Conservation (phyloP, 1,284 basidiomycete genomes). For the Cutaneotrichosporon cutaneum region DNA sequence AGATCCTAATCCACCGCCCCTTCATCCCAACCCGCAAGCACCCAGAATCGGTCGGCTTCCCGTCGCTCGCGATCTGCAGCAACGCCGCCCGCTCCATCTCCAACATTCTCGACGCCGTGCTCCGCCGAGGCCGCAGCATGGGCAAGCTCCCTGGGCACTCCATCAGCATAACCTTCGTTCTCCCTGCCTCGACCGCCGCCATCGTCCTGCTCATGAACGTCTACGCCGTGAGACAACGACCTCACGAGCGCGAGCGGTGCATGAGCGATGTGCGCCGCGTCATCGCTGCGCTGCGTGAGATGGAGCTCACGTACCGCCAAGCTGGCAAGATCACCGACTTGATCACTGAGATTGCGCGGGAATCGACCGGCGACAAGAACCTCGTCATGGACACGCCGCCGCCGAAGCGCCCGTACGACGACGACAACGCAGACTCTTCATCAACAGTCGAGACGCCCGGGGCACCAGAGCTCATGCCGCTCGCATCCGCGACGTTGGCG, state of each 20-base stretch:
- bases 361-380: constrained; percentile 20
- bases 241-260: constrained; percentile 62
- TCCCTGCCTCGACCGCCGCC: constrained; percentile 62
- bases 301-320: constrained; percentile 58
- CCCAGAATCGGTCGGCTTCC: constrained; percentile 50
- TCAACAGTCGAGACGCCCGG: constrained; percentile 13
- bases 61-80: constrained; percentile 77
- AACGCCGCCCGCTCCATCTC: constrained; percentile 77
- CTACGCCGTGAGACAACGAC: constrained; percentile 66
- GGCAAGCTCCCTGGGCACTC: constrained; percentile 54
- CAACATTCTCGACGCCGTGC: constrained; percentile 62
- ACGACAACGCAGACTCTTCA: not conserved
- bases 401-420: constrained; percentile 20
- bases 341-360: constrained; percentile 31
- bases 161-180: constrained; percentile 38
- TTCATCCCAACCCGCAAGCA: constrained; percentile 64
- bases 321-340: constrained; percentile 49
- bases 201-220: constrained; percentile 70
- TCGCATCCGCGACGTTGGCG: constrained; percentile 1
- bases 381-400: constrained; percentile 3
- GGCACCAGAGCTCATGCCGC: constrained; percentile 17
- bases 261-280: constrained; percentile 70
- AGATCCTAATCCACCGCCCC: constrained; percentile 73
- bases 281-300: constrained; percentile 60
- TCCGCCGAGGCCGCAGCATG: constrained; percentile 38